Conservation (phyloP, 768 basidiomycete genomes). For the Naematelia encephala region DNA sequence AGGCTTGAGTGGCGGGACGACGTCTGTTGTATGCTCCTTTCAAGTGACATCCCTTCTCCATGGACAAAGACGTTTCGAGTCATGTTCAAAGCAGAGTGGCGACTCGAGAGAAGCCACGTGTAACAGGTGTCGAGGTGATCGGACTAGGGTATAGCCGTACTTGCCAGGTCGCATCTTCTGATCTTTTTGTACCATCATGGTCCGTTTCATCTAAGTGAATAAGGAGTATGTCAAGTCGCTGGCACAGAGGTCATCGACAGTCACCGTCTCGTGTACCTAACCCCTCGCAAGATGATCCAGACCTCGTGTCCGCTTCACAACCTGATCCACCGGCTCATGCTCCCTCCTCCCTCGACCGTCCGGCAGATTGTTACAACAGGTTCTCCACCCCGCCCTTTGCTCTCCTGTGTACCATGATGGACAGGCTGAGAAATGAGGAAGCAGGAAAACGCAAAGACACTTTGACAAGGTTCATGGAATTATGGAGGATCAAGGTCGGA, state of each 20-base stretch:
- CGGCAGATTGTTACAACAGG: conserved; percentile 38
- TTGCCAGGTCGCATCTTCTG: no score
- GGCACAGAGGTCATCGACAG: neutral
- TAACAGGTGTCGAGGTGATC: no score
- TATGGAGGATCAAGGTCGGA: conserved; percentile 80
- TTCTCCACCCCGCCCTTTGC: conserved; percentile 37
- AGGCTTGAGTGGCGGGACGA: no score
- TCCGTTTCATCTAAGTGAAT: neutral
- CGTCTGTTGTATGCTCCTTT: no score
- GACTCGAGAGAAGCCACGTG: no score
- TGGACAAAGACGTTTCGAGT: no score
- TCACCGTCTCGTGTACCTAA: neutral
- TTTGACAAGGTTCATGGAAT: conserved; percentile 75
- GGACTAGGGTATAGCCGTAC: no score
- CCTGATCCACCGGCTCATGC: conserved; percentile 14
- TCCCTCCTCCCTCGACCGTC: conserved; percentile 29
- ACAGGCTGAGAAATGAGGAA: conserved; percentile 69
- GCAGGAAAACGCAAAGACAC: conserved; percentile 69
- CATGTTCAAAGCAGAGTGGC: no score
- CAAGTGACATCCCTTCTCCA: no score
- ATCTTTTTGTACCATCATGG: no score
- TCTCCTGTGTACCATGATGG: conserved; percentile 61
- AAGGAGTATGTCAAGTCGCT: neutral
- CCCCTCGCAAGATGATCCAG: neutral
- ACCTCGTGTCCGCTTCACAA: conserved; percentile 9